Evolutionary conservation across 352 stramenopile genomes (phyloP), one percentile per base, ranked within the genome.

Genomic region (Globisporangium paddicum): DNA sequence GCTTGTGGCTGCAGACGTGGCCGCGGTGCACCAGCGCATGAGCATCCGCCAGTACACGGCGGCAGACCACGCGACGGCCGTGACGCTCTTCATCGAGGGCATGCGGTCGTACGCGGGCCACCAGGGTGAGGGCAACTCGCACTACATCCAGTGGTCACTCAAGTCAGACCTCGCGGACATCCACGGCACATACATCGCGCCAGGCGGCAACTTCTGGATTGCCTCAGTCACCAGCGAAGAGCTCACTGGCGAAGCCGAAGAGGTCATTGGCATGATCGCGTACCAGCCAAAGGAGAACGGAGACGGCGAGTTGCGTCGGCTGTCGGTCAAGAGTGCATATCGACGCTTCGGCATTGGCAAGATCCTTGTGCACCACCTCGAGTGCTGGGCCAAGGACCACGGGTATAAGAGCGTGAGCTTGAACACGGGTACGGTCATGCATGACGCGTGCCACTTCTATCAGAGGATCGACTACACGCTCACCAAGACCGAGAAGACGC

Each of bases 121-220:
- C 25, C 45, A 62, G 25, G 55, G 69, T 21, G 63, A 71, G 32
- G 46, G 57, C 44, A 60, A 60, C 34, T 47, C 54, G 18, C 50
- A 50, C 18, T 67, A 68, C 50, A 61, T 72, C 11, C 34, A 68
- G 35, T 40, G 51, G 30, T 67, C 60, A 14, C 51, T 76, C 30
- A 48, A 66, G 18, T 50, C 59, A 14, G 72, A 80, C 23, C 50
- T 80, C 28, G 59, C 58, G 11, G 59, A 78, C 38, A 61, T 83
- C 25, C 28, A 73, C 16, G 64, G 42, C 41, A 71, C 64, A 18
- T 83, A 80, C 55, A 49, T 75, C 19, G 35, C 47, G 0, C 44
- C 54, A 9, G 67, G 69, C 1, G 71, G 73, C 10, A 83, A 79
- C 53, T 80, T 75, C 50, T 83, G 69, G 71, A 55, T 83, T 25